Percentiles rank a stretch among this genome's conserved stretches.
phyloP scores from a whole-genome alignment of 257 asterid species.

The Rhazya stricta region DNA sequence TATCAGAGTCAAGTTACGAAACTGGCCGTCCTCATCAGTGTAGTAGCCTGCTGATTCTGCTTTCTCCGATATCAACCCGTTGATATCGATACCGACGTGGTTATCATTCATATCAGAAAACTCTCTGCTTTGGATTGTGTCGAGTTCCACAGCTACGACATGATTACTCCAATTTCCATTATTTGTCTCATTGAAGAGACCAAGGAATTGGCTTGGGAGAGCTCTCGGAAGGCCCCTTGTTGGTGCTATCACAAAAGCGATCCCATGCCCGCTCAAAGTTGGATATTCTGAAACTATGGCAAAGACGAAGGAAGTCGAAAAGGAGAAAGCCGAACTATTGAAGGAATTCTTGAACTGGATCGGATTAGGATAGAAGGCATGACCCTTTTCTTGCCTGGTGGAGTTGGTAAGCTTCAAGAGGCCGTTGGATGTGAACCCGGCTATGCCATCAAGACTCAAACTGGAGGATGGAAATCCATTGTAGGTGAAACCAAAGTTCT shows the following conservation, averaged over 20 bases:
- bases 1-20: constrained; percentile 37
- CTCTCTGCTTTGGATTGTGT: constrained; percentile 39
- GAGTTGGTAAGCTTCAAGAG: constrained; percentile 43
- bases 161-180: constrained; percentile 45
- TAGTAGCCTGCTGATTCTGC: constrained; percentile 37
- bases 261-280: constrained; percentile 46
- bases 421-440: constrained; percentile 35
- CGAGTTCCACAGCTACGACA: constrained; percentile 56
- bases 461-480: constrained; percentile 43
- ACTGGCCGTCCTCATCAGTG: constrained; percentile 14
- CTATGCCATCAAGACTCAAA: constrained; percentile 55
- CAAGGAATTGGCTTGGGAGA: constrained; percentile 39
- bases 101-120: constrained; percentile 43
- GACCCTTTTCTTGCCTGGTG: constrained; percentile 36
- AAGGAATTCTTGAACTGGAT: constrained; percentile 40
- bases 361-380: constrained; percentile 50
- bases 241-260: constrained; percentile 57
- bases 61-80: constrained; percentile 26
- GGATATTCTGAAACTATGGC: constrained; percentile 45
- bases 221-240: constrained; percentile 32
- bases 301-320: constrained; percentile 51
- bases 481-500: constrained; percentile 30
- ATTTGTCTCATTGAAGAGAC: constrained; percentile 47
- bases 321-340: constrained; percentile 33
- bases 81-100: constrained; percentile 58